Base-by-base conservation (phyloP, 345 rosid genomes). In the Reutealis trisperma region DNA sequence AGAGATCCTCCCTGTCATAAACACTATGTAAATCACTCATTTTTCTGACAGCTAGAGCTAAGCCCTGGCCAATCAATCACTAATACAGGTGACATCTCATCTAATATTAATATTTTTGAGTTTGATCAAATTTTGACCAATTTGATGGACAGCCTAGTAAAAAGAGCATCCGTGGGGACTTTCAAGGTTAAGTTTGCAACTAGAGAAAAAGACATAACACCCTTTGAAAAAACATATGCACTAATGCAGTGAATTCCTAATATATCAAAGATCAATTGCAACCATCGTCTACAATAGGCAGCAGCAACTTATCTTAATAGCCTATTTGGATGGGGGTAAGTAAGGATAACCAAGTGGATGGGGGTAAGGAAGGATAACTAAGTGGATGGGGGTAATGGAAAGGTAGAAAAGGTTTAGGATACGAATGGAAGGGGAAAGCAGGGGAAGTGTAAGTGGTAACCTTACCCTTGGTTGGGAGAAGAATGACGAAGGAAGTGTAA, bases 231-330 rank as follows among this genome's bases (percentile, higher is more conserved):
- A 14, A 81, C 84, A 12, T 86, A 84, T 63, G 79, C 84, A 15
- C 6, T 88, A 60, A 80, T 81, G 85, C 89, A 87, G 61, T 90
- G 96, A 74, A 82, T 84, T 13, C 88, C 94, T 24, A 93, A 91
- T 66, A 13, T 90, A 24, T 79, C 87, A 1, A 70, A 45, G n/a
- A 52, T 42, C 52, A 82, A 83, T 51, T 90, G 91, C 25, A 63
- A n/a, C 2, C 0, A 0, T 52, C 89, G 92, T 68, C 65, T 90
- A 5, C 42, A 54, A 25, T 47, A 69, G 60, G 72, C 25, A 44
- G 77, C 74, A 1, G 30, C 2, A 16, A 19, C 42, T 5, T 82
- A 66, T 65, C 63, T 64, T n/a, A n/a, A n/a, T n/a, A n/a, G n/a
- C n/a, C n/a, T n/a, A n/a, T n/a, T n/a, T n/a, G n/a, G n/a, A n/a